These are phyloP conservation scores for Leccinellum luteum DNA, from an alignment of 768 basidiomycete species.

Conservation along the genomic window DNA sequence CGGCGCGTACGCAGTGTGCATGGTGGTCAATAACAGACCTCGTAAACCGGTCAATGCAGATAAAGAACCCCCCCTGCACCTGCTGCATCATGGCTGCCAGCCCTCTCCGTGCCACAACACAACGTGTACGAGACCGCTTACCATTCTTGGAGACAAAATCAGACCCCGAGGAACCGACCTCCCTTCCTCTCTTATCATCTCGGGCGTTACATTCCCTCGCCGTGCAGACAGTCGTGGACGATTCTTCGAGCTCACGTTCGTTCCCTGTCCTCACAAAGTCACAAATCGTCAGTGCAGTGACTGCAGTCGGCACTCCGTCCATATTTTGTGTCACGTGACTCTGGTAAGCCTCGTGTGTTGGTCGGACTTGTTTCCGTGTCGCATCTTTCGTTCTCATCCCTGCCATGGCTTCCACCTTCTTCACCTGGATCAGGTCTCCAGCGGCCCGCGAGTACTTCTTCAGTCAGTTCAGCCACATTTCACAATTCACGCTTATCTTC, in stretches of 20 bases:
- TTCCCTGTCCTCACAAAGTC: neutral
- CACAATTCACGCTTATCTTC: slow-evolving; percentile 1
- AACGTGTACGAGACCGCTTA: slow-evolving; percentile 25
- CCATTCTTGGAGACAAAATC: slow-evolving; percentile 34
- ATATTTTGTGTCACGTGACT: slow-evolving; percentile 9
- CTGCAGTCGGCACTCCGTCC: too few species aligned
- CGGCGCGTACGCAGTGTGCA: slow-evolving; percentile 2
- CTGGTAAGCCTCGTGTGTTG: neutral
- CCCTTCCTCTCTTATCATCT: neutral
- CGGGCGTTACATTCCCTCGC: neutral
- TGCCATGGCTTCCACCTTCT: slow-evolving; percentile 79
- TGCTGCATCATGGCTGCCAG: slow-evolving; percentile 26
- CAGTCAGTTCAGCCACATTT: slow-evolving; percentile 53
- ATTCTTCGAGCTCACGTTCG: neutral
- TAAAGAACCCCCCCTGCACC: slow-evolving; percentile 10
- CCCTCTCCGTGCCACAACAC: slow-evolving; percentile 7
- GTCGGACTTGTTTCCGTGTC: neutral
- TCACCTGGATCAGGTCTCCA: slow-evolving; percentile 88
- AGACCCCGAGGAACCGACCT: neutral
- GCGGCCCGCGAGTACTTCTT: slow-evolving; percentile 93
- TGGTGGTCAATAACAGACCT: slow-evolving; percentile 15
- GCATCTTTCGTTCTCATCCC: neutral
- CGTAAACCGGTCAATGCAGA: neutral
- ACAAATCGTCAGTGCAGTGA: neutral
- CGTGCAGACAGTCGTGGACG: neutral